Percentiles rank a stretch among this genome's conserved stretches.
Evolutionary conservation across 1,139 yeast genomes (phyloP).

Genomic region (Lodderomyces parapsilosis): DNA sequence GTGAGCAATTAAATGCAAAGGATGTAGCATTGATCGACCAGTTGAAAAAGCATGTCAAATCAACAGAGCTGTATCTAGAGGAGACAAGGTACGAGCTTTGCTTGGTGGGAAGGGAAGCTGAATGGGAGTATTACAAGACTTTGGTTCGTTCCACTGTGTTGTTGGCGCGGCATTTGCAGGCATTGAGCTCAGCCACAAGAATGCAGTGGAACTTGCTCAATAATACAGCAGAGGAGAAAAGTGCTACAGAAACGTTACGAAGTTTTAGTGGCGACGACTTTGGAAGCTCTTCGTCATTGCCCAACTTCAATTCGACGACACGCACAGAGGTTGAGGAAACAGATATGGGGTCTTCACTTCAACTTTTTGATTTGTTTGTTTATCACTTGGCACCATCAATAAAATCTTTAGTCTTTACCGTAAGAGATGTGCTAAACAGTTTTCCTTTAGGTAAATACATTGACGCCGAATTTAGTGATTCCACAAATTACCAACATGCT

Average conservation of each 20-base stretch:
- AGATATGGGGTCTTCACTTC: slow-evolving; percentile 19
- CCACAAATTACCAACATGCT: slow-evolving; percentile 39
- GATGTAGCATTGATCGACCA: slow-evolving; percentile 36
- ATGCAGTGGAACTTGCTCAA: slow-evolving; percentile 60
- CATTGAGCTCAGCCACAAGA: slow-evolving; percentile 64
- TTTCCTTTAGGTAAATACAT: slow-evolving; percentile 52
- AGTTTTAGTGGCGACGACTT: slow-evolving; percentile 12
- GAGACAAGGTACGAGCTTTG: slow-evolving; percentile 65
- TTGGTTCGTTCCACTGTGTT: slow-evolving; percentile 54
- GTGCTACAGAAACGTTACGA: slow-evolving; percentile 9
- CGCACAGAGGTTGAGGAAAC: slow-evolving; percentile 20
- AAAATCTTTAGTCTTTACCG: slow-evolving; percentile 63
- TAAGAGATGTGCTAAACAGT: slow-evolving; percentile 58
- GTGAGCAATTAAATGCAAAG: slow-evolving; percentile 41
- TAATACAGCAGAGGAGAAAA: slow-evolving; percentile 3
- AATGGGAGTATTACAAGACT: slow-evolving; percentile 43
- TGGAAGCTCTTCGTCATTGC: slow-evolving; percentile 22
- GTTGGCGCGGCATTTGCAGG: slow-evolving; percentile 61
- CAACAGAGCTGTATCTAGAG: slow-evolving; percentile 45
- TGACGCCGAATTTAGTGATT: slow-evolving; percentile 11
- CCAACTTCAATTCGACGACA: slow-evolving; percentile 11
- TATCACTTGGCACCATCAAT: slow-evolving; percentile 71
- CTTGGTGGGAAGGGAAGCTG: slow-evolving; percentile 53
- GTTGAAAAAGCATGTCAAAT: slow-evolving; percentile 40
- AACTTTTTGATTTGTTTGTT: slow-evolving; percentile 64